phyloP scores from a whole-genome alignment of 306 rosid genomes.

The Gleditsia sinensis region DNA sequence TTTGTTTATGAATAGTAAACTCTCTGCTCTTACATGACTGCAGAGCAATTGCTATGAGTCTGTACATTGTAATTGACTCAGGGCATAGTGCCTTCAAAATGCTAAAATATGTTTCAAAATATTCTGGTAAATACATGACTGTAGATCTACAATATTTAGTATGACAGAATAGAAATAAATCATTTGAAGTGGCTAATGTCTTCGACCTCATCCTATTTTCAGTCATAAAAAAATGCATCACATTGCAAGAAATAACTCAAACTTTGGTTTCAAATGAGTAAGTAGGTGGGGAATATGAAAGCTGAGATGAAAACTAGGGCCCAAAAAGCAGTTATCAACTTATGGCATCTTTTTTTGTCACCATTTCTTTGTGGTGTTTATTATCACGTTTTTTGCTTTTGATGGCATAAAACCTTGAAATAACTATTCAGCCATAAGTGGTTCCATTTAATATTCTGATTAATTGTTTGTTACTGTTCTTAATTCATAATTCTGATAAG shows the following conservation, averaged over 20 bases:
- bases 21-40: not conserved
- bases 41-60: constrained; percentile 1
- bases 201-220: constrained; percentile 11
- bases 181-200: constrained; percentile 3
- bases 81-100: not conserved
- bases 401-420: constrained; percentile 12
- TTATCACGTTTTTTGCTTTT: not conserved
- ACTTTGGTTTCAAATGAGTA: too few relatives aligned
- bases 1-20: constrained; percentile 1
- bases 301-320: constrained; percentile 6
- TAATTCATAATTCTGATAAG: not conserved
- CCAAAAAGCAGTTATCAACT: constrained; percentile 6
- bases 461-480: too few relatives aligned
- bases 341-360: not conserved
- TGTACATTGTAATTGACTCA: constrained; percentile 10
- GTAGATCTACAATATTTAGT: not conserved
- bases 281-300: too few relatives aligned
- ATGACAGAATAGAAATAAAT: not conserved
- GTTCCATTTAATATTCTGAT: not conserved
- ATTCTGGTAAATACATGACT: constrained; percentile 18
- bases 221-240: not conserved
- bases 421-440: not conserved
- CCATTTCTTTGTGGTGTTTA: constrained; percentile 2
- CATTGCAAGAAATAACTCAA: too few relatives aligned
- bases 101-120: constrained; percentile 15